Base-by-base conservation (phyloP, 768 basidiomycete species). In the Leccinum olivaceopallidum region DNA sequence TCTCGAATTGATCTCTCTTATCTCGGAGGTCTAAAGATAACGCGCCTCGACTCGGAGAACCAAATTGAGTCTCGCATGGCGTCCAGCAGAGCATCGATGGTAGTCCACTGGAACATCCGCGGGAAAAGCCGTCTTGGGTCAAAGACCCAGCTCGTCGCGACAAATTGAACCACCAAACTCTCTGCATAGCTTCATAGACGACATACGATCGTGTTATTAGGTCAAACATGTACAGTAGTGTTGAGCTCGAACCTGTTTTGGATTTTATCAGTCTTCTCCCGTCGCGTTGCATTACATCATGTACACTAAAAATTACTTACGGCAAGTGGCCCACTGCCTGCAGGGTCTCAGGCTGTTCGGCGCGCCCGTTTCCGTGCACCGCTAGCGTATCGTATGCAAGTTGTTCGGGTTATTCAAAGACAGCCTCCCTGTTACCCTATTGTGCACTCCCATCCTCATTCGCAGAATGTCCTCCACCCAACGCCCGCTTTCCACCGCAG, bases 401-500 rank as follows among this genome's bases (percentile, higher is more conserved):
- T 5, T 44, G 42, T 20, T 44, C 42, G 42, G 42, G 16, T 39
- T 16, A 39, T 18, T 8, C 16, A 42, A 42, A 34, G 56, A 39
- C 42, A 63, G 12, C 51, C 51, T 57, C 59, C 22, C 48, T 60
- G 42, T 4, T 26, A 42, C 24, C 18, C 51, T 22, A 48, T 39
- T 34, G 53, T 32, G 51, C 39, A 18, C 54, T 12, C 47, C 37
- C 48, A 22, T n/a, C 16, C 42, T n/a, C 42, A 42, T 42, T 51
- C 55, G 28, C n/a, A 64, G 26, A 47, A 73, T 70, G 68, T 56
- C 68, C 30, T 57, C 65, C 57, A 55, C 55, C 16, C 63, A 64
- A 22, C 71, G 73, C 20, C 72, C 77, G 60, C 71, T 94, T 37
- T 86, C 87, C 47, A 91, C 90, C 0, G 64, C 80, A 52, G 94